Conservation (phyloP, 83 land plant genomes). For the Picea abies region DNA sequence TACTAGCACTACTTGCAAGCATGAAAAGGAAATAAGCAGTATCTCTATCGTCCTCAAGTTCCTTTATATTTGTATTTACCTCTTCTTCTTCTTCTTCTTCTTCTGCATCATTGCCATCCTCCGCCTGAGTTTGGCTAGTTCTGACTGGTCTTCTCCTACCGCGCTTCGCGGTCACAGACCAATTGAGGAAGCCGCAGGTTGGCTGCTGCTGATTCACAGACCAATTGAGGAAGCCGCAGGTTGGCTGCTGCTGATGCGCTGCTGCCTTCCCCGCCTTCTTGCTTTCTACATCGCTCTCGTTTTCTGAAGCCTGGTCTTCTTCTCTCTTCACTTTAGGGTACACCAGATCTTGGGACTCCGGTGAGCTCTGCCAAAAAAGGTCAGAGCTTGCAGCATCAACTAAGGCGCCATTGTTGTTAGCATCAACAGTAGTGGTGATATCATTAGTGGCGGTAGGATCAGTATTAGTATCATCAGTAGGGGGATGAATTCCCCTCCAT, state of each 20-base stretch:
- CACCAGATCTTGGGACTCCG: not conserved
- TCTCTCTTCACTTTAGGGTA: not conserved
- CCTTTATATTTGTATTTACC: not conserved
- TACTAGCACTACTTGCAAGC: slow-evolving; percentile 10
- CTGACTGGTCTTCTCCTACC: slow-evolving; percentile 13
- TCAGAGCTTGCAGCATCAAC: not conserved
- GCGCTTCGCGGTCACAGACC: slow-evolving; percentile 15
- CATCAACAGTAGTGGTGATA: too few species aligned
- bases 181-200: not conserved
- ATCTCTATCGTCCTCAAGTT: slow-evolving; percentile 12
- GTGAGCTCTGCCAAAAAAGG: slow-evolving; percentile 1
- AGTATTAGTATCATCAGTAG: slow-evolving; percentile 9
- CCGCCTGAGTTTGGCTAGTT: not conserved
- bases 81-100: not conserved
- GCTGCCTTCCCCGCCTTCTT: not conserved
- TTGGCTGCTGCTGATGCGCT: not conserved
- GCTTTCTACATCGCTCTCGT: slow-evolving; percentile 17
- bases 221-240: not conserved
- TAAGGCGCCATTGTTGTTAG: not conserved
- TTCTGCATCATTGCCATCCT: not conserved
- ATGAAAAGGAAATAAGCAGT: slow-evolving; percentile 12
- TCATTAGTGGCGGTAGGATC: not conserved
- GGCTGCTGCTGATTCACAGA: not conserved
- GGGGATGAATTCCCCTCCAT: slow-evolving; percentile 52
- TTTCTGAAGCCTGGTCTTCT: slow-evolving; percentile 5